A percentile compares a stretch with the other conserved stretches of the same genome.
Conservation (phyloP, 768 basidiomycete species). For the Leccinum longicurvipes region DNA sequence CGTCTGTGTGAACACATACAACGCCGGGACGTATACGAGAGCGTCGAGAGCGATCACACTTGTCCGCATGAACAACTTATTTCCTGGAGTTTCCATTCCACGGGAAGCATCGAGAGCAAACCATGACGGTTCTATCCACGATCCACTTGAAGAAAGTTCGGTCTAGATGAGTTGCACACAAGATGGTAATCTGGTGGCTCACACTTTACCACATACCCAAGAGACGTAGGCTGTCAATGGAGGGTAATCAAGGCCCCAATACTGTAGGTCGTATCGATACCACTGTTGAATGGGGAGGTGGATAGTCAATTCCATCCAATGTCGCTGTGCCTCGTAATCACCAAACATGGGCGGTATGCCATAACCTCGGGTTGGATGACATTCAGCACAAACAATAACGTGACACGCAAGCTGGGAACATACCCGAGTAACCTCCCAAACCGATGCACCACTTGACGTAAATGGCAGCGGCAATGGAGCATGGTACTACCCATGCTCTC, state of each 20-base stretch:
- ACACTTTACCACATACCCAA: slow-evolving; percentile 79
- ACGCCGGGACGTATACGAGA: slow-evolving; percentile 71
- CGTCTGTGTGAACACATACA: slow-evolving; percentile 59
- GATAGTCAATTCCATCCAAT: slow-evolving; percentile 91
- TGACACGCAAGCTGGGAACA: slow-evolving; percentile 19
- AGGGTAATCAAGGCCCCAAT: slow-evolving; percentile 96
- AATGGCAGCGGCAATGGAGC: slow-evolving; percentile 48
- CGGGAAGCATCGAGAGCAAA: slow-evolving; percentile 68
- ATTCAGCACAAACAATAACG: neutral
- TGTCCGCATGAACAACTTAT: slow-evolving; percentile 76
- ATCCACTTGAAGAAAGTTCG: slow-evolving; percentile 38
- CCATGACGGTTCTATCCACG: slow-evolving; percentile 56
- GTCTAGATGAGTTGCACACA: slow-evolving; percentile 2
- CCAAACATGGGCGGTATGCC: slow-evolving; percentile 80
- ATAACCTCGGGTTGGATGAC: slow-evolving; percentile 43
- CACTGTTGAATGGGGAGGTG: slow-evolving; percentile 73
- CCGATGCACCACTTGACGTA: slow-evolving; percentile 69
- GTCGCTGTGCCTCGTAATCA: slow-evolving; percentile 91
- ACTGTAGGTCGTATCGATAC: slow-evolving; percentile 86
- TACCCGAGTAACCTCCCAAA: slow-evolving; percentile 81
- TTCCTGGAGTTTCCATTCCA: slow-evolving; percentile 63
- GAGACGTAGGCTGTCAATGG: slow-evolving; percentile 89
- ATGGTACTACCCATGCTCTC: slow-evolving; percentile 57
- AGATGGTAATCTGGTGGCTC: slow-evolving; percentile 30
- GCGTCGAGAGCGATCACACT: slow-evolving; percentile 70